phyloP scores from a whole-genome alignment of 31 red algal genomes.

The Asparagopsis taxiformis region DNA sequence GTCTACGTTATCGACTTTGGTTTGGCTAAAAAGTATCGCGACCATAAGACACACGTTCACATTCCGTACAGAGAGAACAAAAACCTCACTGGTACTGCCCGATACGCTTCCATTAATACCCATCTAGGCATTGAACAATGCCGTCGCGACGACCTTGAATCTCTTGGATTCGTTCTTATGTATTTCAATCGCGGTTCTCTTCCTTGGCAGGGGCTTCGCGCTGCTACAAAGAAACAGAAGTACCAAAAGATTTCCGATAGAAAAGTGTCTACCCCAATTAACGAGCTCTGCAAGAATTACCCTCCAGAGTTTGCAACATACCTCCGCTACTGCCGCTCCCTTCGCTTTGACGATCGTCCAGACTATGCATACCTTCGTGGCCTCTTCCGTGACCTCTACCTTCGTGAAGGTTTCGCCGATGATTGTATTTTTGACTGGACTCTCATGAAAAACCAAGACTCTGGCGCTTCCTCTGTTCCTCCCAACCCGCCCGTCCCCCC shows the following conservation, averaged over 20 bases:
- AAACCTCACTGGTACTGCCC: conserved; percentile 96
- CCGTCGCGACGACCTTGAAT: conserved; percentile 96
- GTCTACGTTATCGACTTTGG: conserved; percentile 99
- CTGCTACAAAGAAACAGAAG: conserved; percentile 98
- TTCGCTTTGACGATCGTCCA: conserved; percentile 93
- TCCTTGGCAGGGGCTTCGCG: conserved; percentile 97
- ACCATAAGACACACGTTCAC: conserved; percentile 91
- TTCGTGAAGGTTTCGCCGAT: conserved; percentile 77
- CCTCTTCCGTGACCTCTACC: conserved; percentile 82
- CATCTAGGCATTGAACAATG: conserved; percentile 97
- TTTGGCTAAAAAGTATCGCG: conserved; percentile 95
- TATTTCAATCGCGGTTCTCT: conserved; percentile 95
- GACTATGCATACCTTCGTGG: conserved; percentile 92
- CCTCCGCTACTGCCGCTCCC: conserved; percentile 83
- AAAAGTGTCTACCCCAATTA: conserved; percentile 85
- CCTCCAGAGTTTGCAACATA: conserved; percentile 90
- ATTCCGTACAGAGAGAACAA: conserved; percentile 98
- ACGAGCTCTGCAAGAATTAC: conserved; percentile 84
- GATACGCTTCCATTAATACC: conserved; percentile 98
- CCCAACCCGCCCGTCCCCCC: too few species aligned
- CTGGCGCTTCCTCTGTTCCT: too few species aligned
- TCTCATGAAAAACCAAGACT: conserved; percentile 62
- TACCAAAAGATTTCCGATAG: conserved; percentile 95
- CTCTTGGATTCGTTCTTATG: conserved; percentile 97
- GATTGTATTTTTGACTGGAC: conserved; percentile 98